These are phyloP conservation scores for Trametes sp. DNA, from an alignment of 1,284 basidiomycete genomes.

Conservation along the genomic window DNA sequence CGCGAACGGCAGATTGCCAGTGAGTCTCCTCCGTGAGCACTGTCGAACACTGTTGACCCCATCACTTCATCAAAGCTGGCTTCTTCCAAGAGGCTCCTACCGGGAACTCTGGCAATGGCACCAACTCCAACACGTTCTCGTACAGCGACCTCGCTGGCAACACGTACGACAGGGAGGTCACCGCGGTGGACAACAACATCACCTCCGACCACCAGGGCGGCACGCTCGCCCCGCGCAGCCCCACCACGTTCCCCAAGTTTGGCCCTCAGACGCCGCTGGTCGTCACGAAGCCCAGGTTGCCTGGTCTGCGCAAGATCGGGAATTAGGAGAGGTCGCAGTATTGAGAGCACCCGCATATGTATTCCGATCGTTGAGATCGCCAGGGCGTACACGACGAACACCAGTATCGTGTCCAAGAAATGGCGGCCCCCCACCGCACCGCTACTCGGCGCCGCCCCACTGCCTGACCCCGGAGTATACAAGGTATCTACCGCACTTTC, in stretches of 20 bases:
- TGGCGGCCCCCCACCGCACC: slow-evolving; percentile 4
- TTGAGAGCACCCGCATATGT: slow-evolving; percentile 6
- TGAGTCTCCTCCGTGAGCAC: slow-evolving; percentile 38
- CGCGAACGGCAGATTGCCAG: slow-evolving; percentile 63
- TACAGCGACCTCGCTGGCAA: slow-evolving; percentile 68
- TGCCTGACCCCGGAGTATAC: slow-evolving; percentile 2
- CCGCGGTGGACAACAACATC: slow-evolving; percentile 67
- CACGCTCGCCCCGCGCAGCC: slow-evolving; percentile 50
- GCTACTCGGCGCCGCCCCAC: slow-evolving; percentile 23
- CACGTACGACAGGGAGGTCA: slow-evolving; percentile 67
- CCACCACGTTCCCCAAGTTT: slow-evolving; percentile 24
- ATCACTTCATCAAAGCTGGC: slow-evolving; percentile 50
- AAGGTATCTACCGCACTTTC: slow-evolving; percentile 20
- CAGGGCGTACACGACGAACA: slow-evolving; percentile 2
- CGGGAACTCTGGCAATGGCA: slow-evolving; percentile 71
- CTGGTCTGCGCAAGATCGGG: slow-evolving; percentile 45
- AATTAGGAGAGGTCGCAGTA: slow-evolving; percentile 12
- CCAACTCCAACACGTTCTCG: slow-evolving; percentile 69
- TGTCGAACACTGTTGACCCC: not conserved
- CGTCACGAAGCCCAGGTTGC: slow-evolving; percentile 48
- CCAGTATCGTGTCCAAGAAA: not conserved
- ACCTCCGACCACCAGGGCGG: slow-evolving; percentile 67
- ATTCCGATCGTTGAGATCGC: slow-evolving; percentile 23
- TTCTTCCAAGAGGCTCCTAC: slow-evolving; percentile 56
- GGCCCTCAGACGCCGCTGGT: slow-evolving; percentile 33